Evolutionary conservation across 2,329 filamentous ascomycete species (phyloP), one percentile per base, ranked within the genome.

Genomic region (Raffaelea arxii): DNA sequence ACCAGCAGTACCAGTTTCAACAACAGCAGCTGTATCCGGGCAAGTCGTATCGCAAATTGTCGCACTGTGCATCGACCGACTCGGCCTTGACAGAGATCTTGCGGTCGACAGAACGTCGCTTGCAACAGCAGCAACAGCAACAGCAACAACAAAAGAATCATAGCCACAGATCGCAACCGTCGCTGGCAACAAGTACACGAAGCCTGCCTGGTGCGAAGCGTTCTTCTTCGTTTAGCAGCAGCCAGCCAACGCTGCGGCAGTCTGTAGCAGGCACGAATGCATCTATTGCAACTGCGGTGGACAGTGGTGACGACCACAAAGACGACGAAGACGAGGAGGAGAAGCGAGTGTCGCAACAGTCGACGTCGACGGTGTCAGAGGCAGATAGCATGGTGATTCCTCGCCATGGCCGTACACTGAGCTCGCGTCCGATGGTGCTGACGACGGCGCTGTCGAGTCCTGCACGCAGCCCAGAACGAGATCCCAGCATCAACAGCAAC

Each of bases 81-180:
- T 65, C 67, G 11, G 72, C 72, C 1, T 56, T 79, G 23, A 63
- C 67, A 1, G 63, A 71, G 49, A 78, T 79, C 24, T 60, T 79
- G 25, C 65, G 65, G 38, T 72, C 66, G 27, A 79, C 75, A 1
- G 75, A 77, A 23, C 62, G 70, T 59, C 63, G 74, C 10, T 63
- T 78, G 14, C 47, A 46, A 35, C 49, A 53, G 47, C 35, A 44
- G 43, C 49, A 52, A 6, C 22, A 19, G 4, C 22, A 11, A 11
- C 22, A n/a, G 23, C 22, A n/a, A 41, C 10, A 25, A 9, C 23
- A n/a, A 27, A 41, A 25, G 9, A 41, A n/a, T 24, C 16, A 30
- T 18, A 11, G 12, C 18, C 12, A 14, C 36, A 14, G 11, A 18
- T 7, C 10, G 36, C 9, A 25, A 30, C 18, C 41, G 4, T 7